A percentile compares a stretch with the other conserved stretches of the same genome.
These are phyloP conservation scores for Trichothecium sympodiale DNA, from an alignment of 2,329 filamentous ascomycete species.

Conservation along the genomic window DNA sequence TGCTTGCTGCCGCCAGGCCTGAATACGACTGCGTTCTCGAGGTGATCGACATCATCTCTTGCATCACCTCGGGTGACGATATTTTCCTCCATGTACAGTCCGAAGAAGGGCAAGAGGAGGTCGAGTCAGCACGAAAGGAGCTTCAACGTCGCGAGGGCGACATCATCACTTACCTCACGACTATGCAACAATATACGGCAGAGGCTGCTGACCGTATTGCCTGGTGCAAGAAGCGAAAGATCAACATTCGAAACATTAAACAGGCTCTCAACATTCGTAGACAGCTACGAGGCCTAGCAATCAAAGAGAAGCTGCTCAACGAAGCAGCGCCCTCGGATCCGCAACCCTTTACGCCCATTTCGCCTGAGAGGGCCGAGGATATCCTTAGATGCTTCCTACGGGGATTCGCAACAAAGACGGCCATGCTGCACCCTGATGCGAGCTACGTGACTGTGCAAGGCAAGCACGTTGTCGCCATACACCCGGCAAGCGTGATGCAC, in stretches of 20 bases:
- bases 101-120: conserved; percentile 43
- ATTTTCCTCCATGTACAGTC: conserved; percentile 50
- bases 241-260: conserved; percentile 50
- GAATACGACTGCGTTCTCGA: conserved; percentile 66
- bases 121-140: conserved; percentile 42
- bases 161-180: conserved; percentile 52
- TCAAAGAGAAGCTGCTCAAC: conserved; percentile 37
- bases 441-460: conserved; percentile 50
- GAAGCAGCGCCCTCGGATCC: conserved; percentile 38
- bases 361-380: conserved; percentile 40
- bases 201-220: conserved; percentile 42
- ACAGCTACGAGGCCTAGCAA: conserved; percentile 46
- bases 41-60: conserved; percentile 71
- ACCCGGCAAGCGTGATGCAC: conserved; percentile 51
- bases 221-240: conserved; percentile 47
- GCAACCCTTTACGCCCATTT: conserved; percentile 42
- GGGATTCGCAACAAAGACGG: conserved; percentile 51
- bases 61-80: conserved; percentile 51
- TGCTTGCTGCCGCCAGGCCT: conserved; percentile 59
- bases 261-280: conserved; percentile 51
- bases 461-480: conserved; percentile 49
- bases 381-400: conserved; percentile 51
- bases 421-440: conserved; percentile 46
- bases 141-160: conserved; percentile 52
- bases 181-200: conserved; percentile 49